Evolutionary conservation across 768 basidiomycete genomes (phyloP).

Genomic region (Auriculariales sp.): DNA sequence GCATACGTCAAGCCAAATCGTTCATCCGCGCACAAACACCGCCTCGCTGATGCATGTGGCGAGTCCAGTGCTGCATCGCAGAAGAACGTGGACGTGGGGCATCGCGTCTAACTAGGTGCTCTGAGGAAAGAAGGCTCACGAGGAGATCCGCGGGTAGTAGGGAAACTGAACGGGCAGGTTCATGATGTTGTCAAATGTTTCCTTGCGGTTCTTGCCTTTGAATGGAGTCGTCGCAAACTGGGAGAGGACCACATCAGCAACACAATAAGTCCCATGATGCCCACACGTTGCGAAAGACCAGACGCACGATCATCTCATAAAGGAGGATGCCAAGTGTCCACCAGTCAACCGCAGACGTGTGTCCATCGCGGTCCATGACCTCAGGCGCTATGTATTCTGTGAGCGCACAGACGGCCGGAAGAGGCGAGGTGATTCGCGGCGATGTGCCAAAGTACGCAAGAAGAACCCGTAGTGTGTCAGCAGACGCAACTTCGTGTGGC

Average conservation of each 20-base stretch:
- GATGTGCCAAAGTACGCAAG: slow-evolving; percentile 6
- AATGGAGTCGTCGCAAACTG: slow-evolving; percentile 98
- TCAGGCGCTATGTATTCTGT: slow-evolving; percentile 98
- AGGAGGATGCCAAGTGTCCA: slow-evolving; percentile 98
- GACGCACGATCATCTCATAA: slow-evolving; percentile 95
- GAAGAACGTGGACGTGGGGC: too few relatives aligned
- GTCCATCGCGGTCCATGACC: slow-evolving; percentile 91
- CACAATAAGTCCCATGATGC: not conserved
- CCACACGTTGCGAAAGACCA: slow-evolving; percentile 11
- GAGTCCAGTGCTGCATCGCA: too few relatives aligned
- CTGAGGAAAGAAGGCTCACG: slow-evolving; percentile 32
- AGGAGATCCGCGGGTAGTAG: slow-evolving; percentile 66
- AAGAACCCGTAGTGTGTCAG: not conserved
- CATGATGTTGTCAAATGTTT: slow-evolving; percentile 94
- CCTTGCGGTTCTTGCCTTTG: slow-evolving; percentile 88
- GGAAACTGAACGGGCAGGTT: slow-evolving; percentile 74
- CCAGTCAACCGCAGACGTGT: slow-evolving; percentile 98
- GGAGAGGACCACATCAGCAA: slow-evolving; percentile 10
- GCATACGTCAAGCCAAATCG: too few relatives aligned
- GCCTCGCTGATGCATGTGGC: too few relatives aligned
- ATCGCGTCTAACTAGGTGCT: too few relatives aligned
- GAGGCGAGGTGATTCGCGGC: slow-evolving; percentile 10
- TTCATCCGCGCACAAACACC: too few relatives aligned
- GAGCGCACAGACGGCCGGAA: slow-evolving; percentile 3
- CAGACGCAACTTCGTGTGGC: not conserved